Percentiles rank a stretch among this genome's conserved stretches.
These are phyloP conservation scores for Aechmea fasciata DNA, from an alignment of 176 grass and related monocot genomes.

Conservation along the genomic window DNA sequence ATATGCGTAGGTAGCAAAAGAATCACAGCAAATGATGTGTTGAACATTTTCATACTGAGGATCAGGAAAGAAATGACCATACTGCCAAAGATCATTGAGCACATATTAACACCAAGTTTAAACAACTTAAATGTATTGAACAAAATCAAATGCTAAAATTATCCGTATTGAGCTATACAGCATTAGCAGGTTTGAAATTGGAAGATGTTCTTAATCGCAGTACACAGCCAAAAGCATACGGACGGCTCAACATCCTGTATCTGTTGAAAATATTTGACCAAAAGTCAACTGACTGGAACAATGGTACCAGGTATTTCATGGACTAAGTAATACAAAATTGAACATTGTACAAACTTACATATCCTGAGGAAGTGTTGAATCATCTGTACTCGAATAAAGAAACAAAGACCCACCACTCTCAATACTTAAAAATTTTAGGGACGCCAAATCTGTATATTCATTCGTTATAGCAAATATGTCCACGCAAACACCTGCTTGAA, in stretches of 20 bases:
- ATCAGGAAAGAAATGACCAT: conserved; percentile 95
- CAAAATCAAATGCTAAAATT: neutral
- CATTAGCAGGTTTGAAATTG: conserved; percentile 62
- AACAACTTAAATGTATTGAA: neutral
- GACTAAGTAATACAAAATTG: neutral
- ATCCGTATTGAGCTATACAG: conserved; percentile 39
- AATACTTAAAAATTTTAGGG: conserved; percentile 88
- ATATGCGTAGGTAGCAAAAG: conserved; percentile 97
- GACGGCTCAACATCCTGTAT: conserved; percentile 81
- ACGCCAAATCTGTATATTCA: conserved; percentile 96
- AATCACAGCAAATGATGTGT: conserved; percentile 98
- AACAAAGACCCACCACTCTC: conserved; percentile 96
- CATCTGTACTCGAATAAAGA: conserved; percentile 68
- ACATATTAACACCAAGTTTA: neutral
- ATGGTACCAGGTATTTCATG: neutral
- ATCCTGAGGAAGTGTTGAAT: conserved; percentile 92
- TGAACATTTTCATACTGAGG: conserved; percentile 98
- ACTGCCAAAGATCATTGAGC: conserved; percentile 28
- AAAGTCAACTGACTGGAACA: neutral
- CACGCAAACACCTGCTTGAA: conserved; percentile 92
- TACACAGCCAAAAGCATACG: conserved; percentile 98
- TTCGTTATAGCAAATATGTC: conserved; percentile 90
- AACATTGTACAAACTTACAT: conserved; percentile 47
- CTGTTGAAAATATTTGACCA: conserved; percentile 26
- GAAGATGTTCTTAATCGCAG: conserved; percentile 93